Evolutionary conservation across 768 basidiomycete species (phyloP).

Genomic region (Baorangia bicolor): DNA sequence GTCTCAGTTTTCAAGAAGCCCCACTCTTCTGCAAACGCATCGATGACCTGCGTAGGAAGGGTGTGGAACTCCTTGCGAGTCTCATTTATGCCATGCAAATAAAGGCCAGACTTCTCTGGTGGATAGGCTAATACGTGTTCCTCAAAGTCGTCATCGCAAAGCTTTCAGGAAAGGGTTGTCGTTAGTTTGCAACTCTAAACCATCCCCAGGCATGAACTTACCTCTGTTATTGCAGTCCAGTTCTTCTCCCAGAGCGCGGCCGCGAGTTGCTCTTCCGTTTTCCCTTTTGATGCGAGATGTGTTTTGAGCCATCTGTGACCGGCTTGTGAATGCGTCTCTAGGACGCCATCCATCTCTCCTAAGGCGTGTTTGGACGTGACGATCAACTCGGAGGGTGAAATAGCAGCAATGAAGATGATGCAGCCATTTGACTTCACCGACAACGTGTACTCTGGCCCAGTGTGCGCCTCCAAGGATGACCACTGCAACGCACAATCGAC

Average conservation of each 20-base stretch:
- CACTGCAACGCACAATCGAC: slow-evolving; percentile 52
- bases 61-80: slow-evolving; percentile 69
- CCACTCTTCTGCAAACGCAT: slow-evolving; percentile 83
- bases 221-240: slow-evolving; percentile 92
- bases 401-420: slow-evolving; percentile 90
- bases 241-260: slow-evolving; percentile 72
- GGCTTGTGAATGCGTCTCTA: slow-evolving; percentile 71
- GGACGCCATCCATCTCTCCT: slow-evolving; percentile 48
- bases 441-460: slow-evolving; percentile 75
- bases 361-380: slow-evolving; percentile 93
- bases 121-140: slow-evolving; percentile 92
- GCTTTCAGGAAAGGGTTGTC: slow-evolving; percentile 42
- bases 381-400: slow-evolving; percentile 70
- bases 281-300: slow-evolving; percentile 54
- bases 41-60: slow-evolving; percentile 61
- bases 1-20: slow-evolving; percentile 84
- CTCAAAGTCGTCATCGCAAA: slow-evolving; percentile 96
- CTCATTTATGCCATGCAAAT: slow-evolving; percentile 88
- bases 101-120: slow-evolving; percentile 80
- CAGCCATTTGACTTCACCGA: slow-evolving; percentile 96
- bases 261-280: slow-evolving; percentile 75
- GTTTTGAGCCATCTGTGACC: slow-evolving; percentile 82
- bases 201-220: slow-evolving; percentile 32
- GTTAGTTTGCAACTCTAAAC: background rate
- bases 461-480: slow-evolving; percentile 66